Evolutionary conservation across 2,329 filamentous ascomycete species (phyloP).

Genomic region (Cryphonectria japonica): DNA sequence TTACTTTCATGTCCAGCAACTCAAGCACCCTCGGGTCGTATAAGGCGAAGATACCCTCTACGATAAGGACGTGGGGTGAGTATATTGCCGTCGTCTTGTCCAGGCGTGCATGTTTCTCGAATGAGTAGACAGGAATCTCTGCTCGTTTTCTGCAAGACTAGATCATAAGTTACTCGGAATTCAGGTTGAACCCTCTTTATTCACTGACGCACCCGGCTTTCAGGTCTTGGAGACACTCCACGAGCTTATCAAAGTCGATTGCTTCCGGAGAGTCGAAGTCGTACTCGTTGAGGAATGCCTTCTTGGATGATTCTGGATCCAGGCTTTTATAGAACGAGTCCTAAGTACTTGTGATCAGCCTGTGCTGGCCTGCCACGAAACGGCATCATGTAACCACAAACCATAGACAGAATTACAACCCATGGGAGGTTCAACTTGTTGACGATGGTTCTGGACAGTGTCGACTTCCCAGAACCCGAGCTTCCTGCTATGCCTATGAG

Average conservation of each 20-base stretch:
- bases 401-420: conserved; percentile 98
- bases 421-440: conserved; percentile 88
- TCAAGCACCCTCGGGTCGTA: conserved; percentile 86
- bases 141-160: conserved; percentile 68
- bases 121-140: conserved; percentile 94
- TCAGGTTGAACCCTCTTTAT: background rate
- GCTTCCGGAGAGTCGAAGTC: conserved; percentile 95
- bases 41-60: conserved; percentile 95
- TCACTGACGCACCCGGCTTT: conserved; percentile 80
- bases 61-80: conserved; percentile 90
- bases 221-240: conserved; percentile 78
- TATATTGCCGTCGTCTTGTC: conserved; percentile 86
- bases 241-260: conserved; percentile 89
- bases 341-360: conserved; percentile 47
- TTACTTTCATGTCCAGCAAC: conserved; percentile 85
- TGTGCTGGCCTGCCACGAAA: conserved; percentile 4
- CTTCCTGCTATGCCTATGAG: conserved; percentile 96
- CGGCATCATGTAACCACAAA: conserved; percentile 47
- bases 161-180: conserved; percentile 24
- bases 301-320: conserved; percentile 74
- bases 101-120: conserved; percentile 83
- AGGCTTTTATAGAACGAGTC: conserved; percentile 98
- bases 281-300: conserved; percentile 88
- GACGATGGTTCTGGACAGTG: conserved; percentile 88
- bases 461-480: conserved; percentile 94